Conservation (phyloP, 2,329 filamentous ascomycete species). For the Aspergillus sp. region DNA sequence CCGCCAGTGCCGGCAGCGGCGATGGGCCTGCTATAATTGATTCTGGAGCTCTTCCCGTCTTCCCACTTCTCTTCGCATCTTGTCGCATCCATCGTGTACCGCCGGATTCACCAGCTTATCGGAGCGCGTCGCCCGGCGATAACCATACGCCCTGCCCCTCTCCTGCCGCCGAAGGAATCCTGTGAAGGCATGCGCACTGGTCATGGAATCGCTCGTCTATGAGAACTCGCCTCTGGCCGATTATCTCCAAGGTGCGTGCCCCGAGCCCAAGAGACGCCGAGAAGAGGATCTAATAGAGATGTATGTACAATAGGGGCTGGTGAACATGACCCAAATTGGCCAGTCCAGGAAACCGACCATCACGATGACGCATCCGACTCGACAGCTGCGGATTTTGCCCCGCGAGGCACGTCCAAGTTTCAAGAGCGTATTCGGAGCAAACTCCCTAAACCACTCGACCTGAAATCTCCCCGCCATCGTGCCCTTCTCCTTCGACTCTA, state of each 20-base stretch:
- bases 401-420: slow-evolving; percentile 49
- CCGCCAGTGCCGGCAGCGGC: slow-evolving; percentile 9
- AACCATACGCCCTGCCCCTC: neutral
- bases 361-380: slow-evolving; percentile 29
- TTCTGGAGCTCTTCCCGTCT: slow-evolving; percentile 1
- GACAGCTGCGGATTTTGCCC: slow-evolving; percentile 46
- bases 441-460: slow-evolving; percentile 48
- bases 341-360: slow-evolving; percentile 29
- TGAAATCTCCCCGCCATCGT: slow-evolving; percentile 29
- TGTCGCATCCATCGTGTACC: neutral
- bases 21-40: slow-evolving; percentile 16
- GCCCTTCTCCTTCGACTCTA: slow-evolving; percentile 41
- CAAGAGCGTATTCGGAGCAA: slow-evolving; percentile 49
- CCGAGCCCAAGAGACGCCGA: neutral
- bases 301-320: slow-evolving; percentile 42
- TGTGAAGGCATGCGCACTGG: slow-evolving; percentile 32
- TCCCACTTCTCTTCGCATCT: neutral
- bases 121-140: too few species aligned
- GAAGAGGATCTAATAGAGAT: slow-evolving; percentile 8
- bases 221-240: slow-evolving; percentile 84
- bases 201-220: slow-evolving; percentile 85
- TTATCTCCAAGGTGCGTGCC: slow-evolving; percentile 76
- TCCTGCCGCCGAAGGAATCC: neutral
- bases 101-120: neutral
- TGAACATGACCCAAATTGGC: slow-evolving; percentile 42